phyloP scores from a whole-genome alignment of 331 rosid genomes.

The Cydonia oblonga region DNA sequence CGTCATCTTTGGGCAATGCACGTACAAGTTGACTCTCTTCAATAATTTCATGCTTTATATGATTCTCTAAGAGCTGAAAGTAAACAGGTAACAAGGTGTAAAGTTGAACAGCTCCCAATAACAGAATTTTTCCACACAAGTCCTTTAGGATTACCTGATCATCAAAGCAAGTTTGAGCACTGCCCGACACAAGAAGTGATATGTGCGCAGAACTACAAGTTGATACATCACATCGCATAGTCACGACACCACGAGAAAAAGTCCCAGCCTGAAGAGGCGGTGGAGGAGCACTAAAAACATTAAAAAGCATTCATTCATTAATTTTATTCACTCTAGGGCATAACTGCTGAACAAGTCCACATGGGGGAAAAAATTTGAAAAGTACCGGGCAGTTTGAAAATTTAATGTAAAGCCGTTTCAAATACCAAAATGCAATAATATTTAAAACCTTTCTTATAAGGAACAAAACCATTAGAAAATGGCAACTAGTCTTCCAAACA shows the following conservation, averaged over 20 bases:
- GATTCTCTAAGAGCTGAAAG: slow-evolving; percentile 82
- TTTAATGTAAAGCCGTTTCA: background rate
- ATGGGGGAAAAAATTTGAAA: background rate
- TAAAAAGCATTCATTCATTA: slow-evolving; percentile 15
- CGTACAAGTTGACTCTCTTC: slow-evolving; percentile 70
- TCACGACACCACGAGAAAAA: slow-evolving; percentile 98
- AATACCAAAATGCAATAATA: background rate
- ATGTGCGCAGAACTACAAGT: slow-evolving; percentile 89
- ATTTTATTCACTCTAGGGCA: slow-evolving; percentile 1
- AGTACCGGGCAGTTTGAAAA: background rate
- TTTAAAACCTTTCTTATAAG: background rate
- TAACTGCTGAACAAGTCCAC: slow-evolving; percentile 8
- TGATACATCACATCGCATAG: slow-evolving; percentile 95
- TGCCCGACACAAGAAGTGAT: slow-evolving; percentile 88
- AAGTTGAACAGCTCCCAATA: slow-evolving; percentile 15
- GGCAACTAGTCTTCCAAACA: background rate
- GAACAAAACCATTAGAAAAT: background rate
- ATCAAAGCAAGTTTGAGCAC: slow-evolving; percentile 85
- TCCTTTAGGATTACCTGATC: slow-evolving; percentile 63
- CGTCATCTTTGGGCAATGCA: slow-evolving; percentile 39
- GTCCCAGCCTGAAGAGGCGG: slow-evolving; percentile 98
- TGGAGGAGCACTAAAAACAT: slow-evolving; percentile 80
- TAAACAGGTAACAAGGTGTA: slow-evolving; percentile 19
- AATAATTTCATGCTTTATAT: slow-evolving; percentile 84
- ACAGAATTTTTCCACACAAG: slow-evolving; percentile 7